Evolutionary conservation across 2,329 filamentous ascomycete genomes (phyloP), one percentile per base, ranked within the genome.

Genomic region (Fusarium acutatum): DNA sequence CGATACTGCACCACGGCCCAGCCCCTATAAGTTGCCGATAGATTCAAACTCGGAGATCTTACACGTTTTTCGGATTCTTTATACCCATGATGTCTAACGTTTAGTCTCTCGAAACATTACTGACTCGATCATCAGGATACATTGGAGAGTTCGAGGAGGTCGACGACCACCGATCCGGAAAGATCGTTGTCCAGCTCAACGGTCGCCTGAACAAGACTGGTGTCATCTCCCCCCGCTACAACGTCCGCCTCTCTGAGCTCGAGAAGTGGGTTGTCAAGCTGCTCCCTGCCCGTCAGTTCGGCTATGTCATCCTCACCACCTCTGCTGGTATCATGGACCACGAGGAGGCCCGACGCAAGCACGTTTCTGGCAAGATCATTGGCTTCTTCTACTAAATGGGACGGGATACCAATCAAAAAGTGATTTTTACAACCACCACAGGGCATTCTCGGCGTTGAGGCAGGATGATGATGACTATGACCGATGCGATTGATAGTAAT

Each of bases 21-120:
- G 94, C 96, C 94, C 95, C 94, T 99, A 98, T 99, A 98, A 98
- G 91, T 97, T 91, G 91, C 94, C 96, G 96, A 97, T 93, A 99
- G 87, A 99, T 96, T 85, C 87, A 93, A 83, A 80, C 82, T 85
- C 84, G 92, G 92, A 90, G 92, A 93, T 96, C 95, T 98, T 97
- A 97, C 95, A 97, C 93, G 93, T 97, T 94, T 91, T 92, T 92
- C 80, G 80, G 81, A 93, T 87, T 87, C 84, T 86, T 77, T 69
- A 74, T 82, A 68, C 78, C 84, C 85, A 87, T 96, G 93, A 95
- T 87, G 91, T 93, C 87, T 88, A 90, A 94, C 92, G 92, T 98
- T 97, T 97, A 97, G 91, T 92, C 91, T 89, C 88, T 92, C 91
- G 94, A 93, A 88, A 98, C 94, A 98, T 89, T 73, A 80, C 91